phyloP scores from a whole-genome alignment of 768 basidiomycete genomes.

The Panaeolus papilionaceus region DNA sequence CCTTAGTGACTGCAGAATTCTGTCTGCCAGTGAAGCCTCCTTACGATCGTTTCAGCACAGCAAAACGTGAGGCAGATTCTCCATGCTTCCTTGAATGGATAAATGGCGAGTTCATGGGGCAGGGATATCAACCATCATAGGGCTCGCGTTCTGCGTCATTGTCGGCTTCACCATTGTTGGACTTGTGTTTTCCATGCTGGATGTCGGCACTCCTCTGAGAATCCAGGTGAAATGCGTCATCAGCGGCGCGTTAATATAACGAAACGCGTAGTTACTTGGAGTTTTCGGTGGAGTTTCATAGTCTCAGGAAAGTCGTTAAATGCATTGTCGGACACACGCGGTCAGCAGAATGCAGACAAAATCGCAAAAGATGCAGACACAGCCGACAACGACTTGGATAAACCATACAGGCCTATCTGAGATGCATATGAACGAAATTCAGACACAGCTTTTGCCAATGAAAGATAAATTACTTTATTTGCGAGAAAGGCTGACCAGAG shows the following conservation, averaged over 20 bases:
- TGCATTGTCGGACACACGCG: neutral
- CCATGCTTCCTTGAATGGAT: constrained; percentile 1
- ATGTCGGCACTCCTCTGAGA: neutral
- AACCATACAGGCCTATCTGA: neutral
- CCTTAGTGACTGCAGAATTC: neutral
- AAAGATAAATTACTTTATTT: too few species aligned
- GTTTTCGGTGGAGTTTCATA: neutral
- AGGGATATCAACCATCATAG: neutral
- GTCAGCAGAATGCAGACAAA: neutral
- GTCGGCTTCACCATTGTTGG: neutral
- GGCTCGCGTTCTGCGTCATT: neutral
- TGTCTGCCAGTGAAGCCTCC: neutral
- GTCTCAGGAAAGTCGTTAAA: neutral
- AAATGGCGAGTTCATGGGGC: neutral
- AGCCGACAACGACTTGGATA: neutral
- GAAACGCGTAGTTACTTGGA: neutral
- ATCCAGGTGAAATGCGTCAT: neutral
- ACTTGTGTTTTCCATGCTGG: constrained; percentile 10
- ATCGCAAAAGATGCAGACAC: neutral
- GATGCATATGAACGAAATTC: neutral
- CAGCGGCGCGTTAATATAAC: neutral
- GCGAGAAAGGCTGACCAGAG: too few species aligned
- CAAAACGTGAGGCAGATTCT: constrained; percentile 9
- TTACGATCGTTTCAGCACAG: constrained; percentile 12
- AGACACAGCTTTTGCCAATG: neutral